A percentile compares a stretch with the other conserved stretches of the same genome.
Conservation (phyloP, 163 green algal genomes). For the Chloroidium sp. region DNA sequence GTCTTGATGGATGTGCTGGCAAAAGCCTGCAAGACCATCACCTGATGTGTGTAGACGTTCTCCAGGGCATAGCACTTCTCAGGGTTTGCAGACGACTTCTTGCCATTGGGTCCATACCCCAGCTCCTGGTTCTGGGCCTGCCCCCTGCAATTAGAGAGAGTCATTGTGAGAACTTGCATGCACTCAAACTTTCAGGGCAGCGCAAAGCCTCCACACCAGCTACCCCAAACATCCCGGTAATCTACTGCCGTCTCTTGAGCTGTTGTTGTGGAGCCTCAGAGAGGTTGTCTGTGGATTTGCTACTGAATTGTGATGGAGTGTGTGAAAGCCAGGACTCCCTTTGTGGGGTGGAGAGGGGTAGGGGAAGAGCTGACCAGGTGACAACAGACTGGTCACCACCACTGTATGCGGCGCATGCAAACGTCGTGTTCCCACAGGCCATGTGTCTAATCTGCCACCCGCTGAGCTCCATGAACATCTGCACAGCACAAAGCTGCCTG, state of each 20-base stretch:
- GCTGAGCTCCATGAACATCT: constrained; percentile 64
- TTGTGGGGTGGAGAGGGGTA: not conserved
- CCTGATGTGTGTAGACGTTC: constrained; percentile 45
- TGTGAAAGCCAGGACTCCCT: too few species aligned
- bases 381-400: constrained; percentile 60
- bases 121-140: constrained; percentile 76
- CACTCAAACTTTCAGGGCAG: too few species aligned
- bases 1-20: not conserved
- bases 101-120: constrained; percentile 77
- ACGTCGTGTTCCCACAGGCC: constrained; percentile 55
- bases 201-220: too few species aligned
- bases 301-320: too few species aligned
- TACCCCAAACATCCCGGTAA: too few species aligned
- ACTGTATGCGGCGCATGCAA: constrained; percentile 46
- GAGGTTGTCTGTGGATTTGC: too few species aligned
- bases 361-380: constrained; percentile 60
- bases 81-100: constrained; percentile 83
- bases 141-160: constrained; percentile 21
- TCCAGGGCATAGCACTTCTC: constrained; percentile 75
- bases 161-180: too few species aligned
- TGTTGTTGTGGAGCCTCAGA: too few species aligned
- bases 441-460: constrained; percentile 74
- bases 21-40: not conserved
- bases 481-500: not conserved
- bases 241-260: too few species aligned